Evolutionary conservation across 306 rosid genomes (phyloP).

Genomic region (Cucumis hystrix): DNA sequence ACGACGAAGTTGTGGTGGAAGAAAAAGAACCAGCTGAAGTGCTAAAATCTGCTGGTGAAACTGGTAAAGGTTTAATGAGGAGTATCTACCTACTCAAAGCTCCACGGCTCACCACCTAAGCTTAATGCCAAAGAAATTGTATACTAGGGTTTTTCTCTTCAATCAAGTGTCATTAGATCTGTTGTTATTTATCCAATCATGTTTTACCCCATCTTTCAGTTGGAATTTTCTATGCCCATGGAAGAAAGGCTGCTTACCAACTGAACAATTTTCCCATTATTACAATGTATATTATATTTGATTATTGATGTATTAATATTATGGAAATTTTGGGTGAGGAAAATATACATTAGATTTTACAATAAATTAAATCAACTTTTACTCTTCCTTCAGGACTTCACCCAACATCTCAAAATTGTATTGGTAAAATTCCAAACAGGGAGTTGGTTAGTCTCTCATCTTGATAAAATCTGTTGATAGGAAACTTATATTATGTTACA

Average conservation of each 20-base stretch:
- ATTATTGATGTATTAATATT: background rate
- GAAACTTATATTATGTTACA: too few relatives aligned
- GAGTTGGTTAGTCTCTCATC: too few relatives aligned
- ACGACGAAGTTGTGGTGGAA: constrained; percentile 31
- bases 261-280: background rate
- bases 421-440: too few relatives aligned
- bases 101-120: constrained; percentile 24
- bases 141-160: background rate
- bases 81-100: constrained; percentile 56
- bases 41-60: constrained; percentile 51
- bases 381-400: too few relatives aligned
- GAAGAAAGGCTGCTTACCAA: background rate
- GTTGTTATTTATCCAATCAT: background rate
- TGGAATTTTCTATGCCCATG: background rate
- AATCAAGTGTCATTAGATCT: background rate
- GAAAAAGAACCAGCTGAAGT: constrained; percentile 33
- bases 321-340: background rate
- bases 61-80: constrained; percentile 71
- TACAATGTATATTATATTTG: background rate
- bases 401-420: too few relatives aligned
- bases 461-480: too few relatives aligned
- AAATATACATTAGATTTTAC: too few relatives aligned
- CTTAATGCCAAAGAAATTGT: background rate
- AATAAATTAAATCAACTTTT: too few relatives aligned
- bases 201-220: background rate